Evolutionary conservation across 352 stramenopile species (phyloP), one percentile per base, ranked within the genome.

Genomic region (Phytophthora palmivora): DNA sequence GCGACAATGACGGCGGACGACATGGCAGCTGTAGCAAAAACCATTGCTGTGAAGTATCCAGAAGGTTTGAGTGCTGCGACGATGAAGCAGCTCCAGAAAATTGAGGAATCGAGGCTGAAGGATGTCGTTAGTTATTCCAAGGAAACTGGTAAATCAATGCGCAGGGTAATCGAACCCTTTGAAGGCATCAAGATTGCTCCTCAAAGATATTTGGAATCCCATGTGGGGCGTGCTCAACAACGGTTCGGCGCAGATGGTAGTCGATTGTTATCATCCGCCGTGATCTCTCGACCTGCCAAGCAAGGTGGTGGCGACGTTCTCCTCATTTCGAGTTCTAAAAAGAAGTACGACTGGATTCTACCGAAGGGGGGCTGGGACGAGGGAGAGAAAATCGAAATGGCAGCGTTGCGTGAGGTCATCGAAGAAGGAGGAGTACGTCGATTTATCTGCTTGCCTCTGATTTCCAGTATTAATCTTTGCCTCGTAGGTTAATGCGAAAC

Each of bases 331-430:
- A n/a, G n/a, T n/a, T 3, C 60, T 63, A 0, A 69, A 63, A 24
- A 37, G 36, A 11, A n/a, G n/a, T n/a, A n/a, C n/a, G 60, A 63
- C 4, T 69, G 37, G 30, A 7, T 69, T 14, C 45, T 69, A 16
- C 60, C 57, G 0, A 69, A 69, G 24, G 60, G 60, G 21, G 60
- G 60, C n/a, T 69, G 44, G 52, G 45, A 69, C 18, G 3, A 44
- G 2, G 37, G 28, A 15, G 60, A 63, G 4, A 10, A 6, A 11
- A 18, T 69, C 15, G 8, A 33, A 6, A 28, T n/a, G n/a, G n/a
- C n/a, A n/a, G n/a, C n/a, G n/a, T n/a, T n/a, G n/a, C n/a, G n/a
- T n/a, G n/a, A n/a, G n/a, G n/a, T n/a, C n/a, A n/a, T n/a, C n/a
- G n/a, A n/a, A n/a, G n/a, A n/a, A n/a, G n/a, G n/a, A n/a, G n/a